Base-by-base conservation (phyloP, 2,329 filamentous ascomycete species). In the Venturia effusa region DNA sequence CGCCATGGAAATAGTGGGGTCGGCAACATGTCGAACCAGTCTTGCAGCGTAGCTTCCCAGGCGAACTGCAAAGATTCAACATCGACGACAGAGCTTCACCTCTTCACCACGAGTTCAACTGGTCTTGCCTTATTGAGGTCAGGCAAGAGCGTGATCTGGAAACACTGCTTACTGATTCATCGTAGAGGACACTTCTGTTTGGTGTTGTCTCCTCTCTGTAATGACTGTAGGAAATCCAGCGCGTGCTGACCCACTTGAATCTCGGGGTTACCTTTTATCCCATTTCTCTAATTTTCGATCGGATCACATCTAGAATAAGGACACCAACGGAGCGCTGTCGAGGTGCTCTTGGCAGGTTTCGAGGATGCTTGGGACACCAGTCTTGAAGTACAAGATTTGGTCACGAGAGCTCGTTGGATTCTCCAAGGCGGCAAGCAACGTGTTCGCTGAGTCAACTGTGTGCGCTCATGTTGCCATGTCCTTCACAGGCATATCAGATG, bases 401-500 rank as follows among this genome's bases (percentile, higher is more conserved):
- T 8, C 11, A 15, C 17, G 22, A 34, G n/a, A 34, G 13, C 51
- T 19, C 51, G 51, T 4, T 19, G 24, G 3, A n/a, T 27, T 32
- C 51, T 19, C 19, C 8, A 10, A 39, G 37, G 37, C 37, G 2
- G 51, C 51, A 30, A 27, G 51, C n/a, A 30, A 13, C 4, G 7
- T 24, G n/a, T 17, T 34, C n/a, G 13, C 19, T 30, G 51, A 24
- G 30, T 17, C 51, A 24, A 51, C 2, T 15, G 22, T 51, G 11
- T 15, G 13, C 13, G 22, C 22, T 51, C 22, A 51, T 27, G 11
- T 24, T 51, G 15, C 65, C 66, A 54, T 66, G 67, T 61, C 64
- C 54, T 54, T 66, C 66, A 10, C 62, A 65, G 13, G 61, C 66
- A 27, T 43, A 63, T 39, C 68, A 30, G 13, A 66, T 65, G 59